Evolutionary conservation across 1,284 basidiomycete genomes (phyloP).

Genomic region (Phellinidium pouzarii): DNA sequence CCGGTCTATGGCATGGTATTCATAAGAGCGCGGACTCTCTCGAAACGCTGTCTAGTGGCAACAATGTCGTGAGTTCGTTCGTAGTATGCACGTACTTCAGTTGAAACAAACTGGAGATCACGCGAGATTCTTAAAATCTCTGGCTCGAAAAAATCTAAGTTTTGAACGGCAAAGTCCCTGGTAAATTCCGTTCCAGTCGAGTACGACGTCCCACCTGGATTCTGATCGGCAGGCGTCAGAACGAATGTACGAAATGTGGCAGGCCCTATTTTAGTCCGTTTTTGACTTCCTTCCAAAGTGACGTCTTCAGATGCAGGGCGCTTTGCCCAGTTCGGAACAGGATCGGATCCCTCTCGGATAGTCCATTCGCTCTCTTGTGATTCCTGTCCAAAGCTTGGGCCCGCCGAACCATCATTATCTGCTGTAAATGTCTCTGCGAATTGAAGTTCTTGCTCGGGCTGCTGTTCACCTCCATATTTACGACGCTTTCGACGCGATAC

Average conservation of each 20-base stretch:
- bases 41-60: conserved; percentile 15
- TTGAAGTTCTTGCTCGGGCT: not conserved
- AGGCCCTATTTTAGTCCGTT: conserved; percentile 6
- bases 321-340: conserved; percentile 60
- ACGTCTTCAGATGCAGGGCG: not conserved
- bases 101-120: conserved; percentile 9
- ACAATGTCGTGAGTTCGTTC: conserved; percentile 7
- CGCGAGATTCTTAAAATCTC: conserved; percentile 12
- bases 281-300: not conserved
- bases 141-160: conserved; percentile 3
- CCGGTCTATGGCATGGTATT: conserved; percentile 11
- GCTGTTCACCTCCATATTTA: conserved; percentile 1
- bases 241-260: conserved; percentile 12
- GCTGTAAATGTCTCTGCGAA: not conserved
- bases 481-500: not conserved
- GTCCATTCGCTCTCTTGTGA: conserved; percentile 44
- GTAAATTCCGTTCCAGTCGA: conserved; percentile 13
- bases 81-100: conserved; percentile 14
- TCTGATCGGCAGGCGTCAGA: conserved; percentile 4
- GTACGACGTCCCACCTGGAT: not conserved
- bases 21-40: conserved; percentile 10
- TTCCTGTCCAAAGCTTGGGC: not conserved
- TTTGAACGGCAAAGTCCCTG: conserved; percentile 10
- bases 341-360: conserved; percentile 51
- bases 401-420: not conserved